Evolutionary conservation across 495 filamentous ascomycete genomes (phyloP), one percentile per base, ranked within the genome.

Genomic region (Hypoxylon rickii): DNA sequence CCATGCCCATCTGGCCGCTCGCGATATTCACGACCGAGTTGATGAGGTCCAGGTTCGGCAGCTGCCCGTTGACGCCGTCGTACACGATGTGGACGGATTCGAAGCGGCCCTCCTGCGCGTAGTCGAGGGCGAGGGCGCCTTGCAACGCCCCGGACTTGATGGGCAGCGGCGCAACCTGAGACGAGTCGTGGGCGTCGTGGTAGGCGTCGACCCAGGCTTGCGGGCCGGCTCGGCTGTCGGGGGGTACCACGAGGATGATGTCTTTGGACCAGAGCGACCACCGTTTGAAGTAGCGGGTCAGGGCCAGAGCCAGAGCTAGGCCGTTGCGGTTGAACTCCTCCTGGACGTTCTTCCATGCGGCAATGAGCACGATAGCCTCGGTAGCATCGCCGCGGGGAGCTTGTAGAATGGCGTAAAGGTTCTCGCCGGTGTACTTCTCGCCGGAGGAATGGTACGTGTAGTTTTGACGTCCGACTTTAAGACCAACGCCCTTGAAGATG

Each of bases 251-350:
- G 71, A 98, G 86, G 39, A 98, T 94, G 61, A 98, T 96, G 61
- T 98, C 94, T 73, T 98, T 98, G 31, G 91, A 96, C 94, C 94
- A 98, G 8, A 98, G 76, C 19, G 90, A 96, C 94, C 94, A 98
- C 55, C 91, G 79, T 69, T 94, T 96, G 75, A 98, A 96, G 72
- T 98, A 98, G 63, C 94, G 80, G 10, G 91, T 90, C 52, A 98
- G 73, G 0, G 92, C 90, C 64, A 97, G 73, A 7, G 88, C 85
- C 38, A 98, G 81, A 1, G 90, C 88, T 13, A 97, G 83, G 15
- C 92, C 94, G 59, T 89, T 92, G 55, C 87, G 75, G 70, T 98
- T 98, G 58, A 92, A 66, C 60, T 87, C 81, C 3, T 83, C 85
- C 50, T 90, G 83, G 60, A 88, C 86, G 44, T 94, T 97, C 69